These are phyloP conservation scores for Fraxinus baroniana DNA, from an alignment of 305 asterid genomes.

Conservation along the genomic window DNA sequence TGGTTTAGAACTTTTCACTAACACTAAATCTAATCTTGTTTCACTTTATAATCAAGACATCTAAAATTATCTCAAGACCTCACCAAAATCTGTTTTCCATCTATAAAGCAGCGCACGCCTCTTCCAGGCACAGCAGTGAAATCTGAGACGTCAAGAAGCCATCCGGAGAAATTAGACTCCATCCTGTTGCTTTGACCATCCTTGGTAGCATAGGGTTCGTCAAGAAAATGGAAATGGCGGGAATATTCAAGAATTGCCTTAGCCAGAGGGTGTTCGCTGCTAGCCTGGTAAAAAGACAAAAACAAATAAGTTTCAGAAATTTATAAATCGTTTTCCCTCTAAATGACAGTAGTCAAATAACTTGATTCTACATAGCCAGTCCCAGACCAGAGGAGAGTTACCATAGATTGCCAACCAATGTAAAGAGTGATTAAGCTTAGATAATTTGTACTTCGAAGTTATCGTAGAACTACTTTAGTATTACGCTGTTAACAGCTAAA, in stretches of 20 bases:
- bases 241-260: slow-evolving; percentile 87
- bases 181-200: slow-evolving; percentile 39
- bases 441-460: background rate
- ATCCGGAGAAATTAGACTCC: slow-evolving; percentile 58
- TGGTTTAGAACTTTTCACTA: background rate
- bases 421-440: background rate
- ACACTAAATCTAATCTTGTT: background rate
- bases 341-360: background rate
- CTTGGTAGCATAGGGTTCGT: slow-evolving; percentile 45
- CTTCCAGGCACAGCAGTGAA: slow-evolving; percentile 88
- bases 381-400: background rate
- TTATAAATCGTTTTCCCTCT: slow-evolving; percentile 9
- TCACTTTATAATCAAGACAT: background rate
- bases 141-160: slow-evolving; percentile 83
- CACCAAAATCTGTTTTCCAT: slow-evolving; percentile 76
- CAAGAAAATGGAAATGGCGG: slow-evolving; percentile 95
- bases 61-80: slow-evolving; percentile 30
- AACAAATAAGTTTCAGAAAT: slow-evolving; percentile 15
- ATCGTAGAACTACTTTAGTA: background rate
- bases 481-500: background rate
- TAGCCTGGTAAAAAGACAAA: slow-evolving; percentile 52
- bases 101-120: slow-evolving; percentile 82
- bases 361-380: background rate
- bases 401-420: background rate
- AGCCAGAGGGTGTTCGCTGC: slow-evolving; percentile 97